Base-by-base conservation (phyloP, 345 rosid genomes). In the Jatropha curcas region DNA sequence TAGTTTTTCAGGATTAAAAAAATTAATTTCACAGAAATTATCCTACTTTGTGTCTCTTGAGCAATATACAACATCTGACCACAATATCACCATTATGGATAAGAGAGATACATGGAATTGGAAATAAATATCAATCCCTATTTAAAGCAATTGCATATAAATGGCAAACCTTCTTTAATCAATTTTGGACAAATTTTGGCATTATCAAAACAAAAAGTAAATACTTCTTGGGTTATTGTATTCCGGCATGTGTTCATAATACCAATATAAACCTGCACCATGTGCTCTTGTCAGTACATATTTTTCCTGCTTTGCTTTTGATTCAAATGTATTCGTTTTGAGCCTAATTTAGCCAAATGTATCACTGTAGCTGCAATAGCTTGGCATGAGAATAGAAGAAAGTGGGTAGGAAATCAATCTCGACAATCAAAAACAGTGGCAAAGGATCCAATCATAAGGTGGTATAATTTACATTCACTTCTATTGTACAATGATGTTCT, bases 371-470 rank as follows among this genome's bases (percentile, higher is more conserved):
- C 91, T 77, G 92, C 80, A 71, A 76, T 75, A 67, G 62, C 88
- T 33, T 93, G 98, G 97, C 87, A 86, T 60, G 97, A 93, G 76
- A 86, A 17, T 70, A 85, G 98, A 76, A 86, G 78, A 75, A 89
- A 76, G 84, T 93, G 97, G 98, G 81, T 82, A 16, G 90, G 98
- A 77, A 91, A 88, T 71, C 82, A 72, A 71, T 81, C 92, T 71
- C 78, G 71, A 75, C 82, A 71, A 61, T 70, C 82, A 43, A 45
- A 78, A 73, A 77, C 73, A 77, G 60, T 74, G 62, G 37, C 74
- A 2, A 91, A 86, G 81, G 98, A 93, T 69, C 92, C 84, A 63
- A 84, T 91, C 65, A 89, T 93, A 84, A 88, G 97, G 98, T 90
- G 78, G 6, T 53, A 16, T 72, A n/a, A 5, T 48, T 67, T 64